These are phyloP conservation scores for Metschnikowia dekortorum DNA, from an alignment of 805 yeast genomes.

Conservation along the genomic window DNA sequence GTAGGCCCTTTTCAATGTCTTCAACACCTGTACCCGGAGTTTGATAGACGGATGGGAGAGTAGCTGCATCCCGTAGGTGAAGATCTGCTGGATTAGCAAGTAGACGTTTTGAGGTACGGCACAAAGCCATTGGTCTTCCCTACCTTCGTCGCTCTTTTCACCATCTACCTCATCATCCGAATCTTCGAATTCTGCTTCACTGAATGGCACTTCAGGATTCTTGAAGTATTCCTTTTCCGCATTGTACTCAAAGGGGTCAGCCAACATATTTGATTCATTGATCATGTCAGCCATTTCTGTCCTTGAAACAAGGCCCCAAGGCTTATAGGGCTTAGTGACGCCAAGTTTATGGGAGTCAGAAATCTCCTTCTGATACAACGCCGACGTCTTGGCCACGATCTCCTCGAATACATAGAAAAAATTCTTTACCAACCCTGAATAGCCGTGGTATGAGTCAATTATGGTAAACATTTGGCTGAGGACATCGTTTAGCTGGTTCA, in stretches of 20 bases:
- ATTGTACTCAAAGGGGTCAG: conserved; percentile 30
- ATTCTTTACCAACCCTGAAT: conserved; percentile 64
- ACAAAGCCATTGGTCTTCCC: conserved; percentile 50
- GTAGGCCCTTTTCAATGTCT: conserved; percentile 33
- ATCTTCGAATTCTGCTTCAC: conserved; percentile 14
- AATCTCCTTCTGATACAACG: conserved; percentile 22
- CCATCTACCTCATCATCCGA: conserved; percentile 27
- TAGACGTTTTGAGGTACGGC: conserved; percentile 62
- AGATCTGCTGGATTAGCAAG: conserved; percentile 52
- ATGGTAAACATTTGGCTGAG: conserved; percentile 69
- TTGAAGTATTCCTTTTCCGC: conserved; percentile 36
- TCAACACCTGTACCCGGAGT: conserved; percentile 54
- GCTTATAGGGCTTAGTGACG: conserved; percentile 27
- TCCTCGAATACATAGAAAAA: conserved; percentile 69
- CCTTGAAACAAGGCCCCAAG: conserved; percentile 56
- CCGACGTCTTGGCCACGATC: conserved; percentile 45
- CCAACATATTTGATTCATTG: conserved; percentile 28
- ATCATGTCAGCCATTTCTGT: conserved; percentile 44
- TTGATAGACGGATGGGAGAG: conserved; percentile 62
- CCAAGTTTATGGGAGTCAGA: conserved; percentile 1
- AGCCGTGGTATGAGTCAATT: conserved; percentile 83
- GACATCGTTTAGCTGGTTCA: conserved; percentile 63
- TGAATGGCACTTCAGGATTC: conserved; percentile 34
- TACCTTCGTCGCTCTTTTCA: conserved; percentile 8
- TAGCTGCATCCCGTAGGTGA: conserved; percentile 64